A percentile compares a stretch with the other conserved stretches of the same genome.
Evolutionary conservation across 306 rosid species (phyloP).

Genomic region (Albizia julibrissin): DNA sequence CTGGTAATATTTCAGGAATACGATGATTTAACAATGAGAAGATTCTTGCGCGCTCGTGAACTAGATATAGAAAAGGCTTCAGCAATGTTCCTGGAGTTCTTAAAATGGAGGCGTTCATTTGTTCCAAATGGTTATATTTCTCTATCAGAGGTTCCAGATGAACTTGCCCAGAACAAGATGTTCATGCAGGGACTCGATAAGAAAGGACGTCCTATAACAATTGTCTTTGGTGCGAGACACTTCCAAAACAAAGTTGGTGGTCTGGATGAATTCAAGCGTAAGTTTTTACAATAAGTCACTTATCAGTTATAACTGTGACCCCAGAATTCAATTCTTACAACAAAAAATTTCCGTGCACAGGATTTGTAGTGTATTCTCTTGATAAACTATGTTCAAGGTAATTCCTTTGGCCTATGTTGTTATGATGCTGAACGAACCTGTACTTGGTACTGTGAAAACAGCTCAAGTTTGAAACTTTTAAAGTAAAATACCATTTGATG

Average conservation of each 20-base stretch:
- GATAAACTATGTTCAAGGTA: slow-evolving; percentile 67
- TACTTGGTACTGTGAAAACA: not conserved
- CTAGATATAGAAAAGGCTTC: slow-evolving; percentile 51
- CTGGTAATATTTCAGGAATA: slow-evolving; percentile 37
- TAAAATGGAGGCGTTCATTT: slow-evolving; percentile 60
- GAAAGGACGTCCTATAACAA: slow-evolving; percentile 52
- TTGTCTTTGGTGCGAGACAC: slow-evolving; percentile 52
- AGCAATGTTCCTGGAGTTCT: slow-evolving; percentile 51
- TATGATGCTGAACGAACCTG: not conserved
- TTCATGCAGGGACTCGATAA: slow-evolving; percentile 57
- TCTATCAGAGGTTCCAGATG: slow-evolving; percentile 45
- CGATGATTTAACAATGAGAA: slow-evolving; percentile 54
- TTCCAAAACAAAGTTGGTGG: slow-evolving; percentile 46
- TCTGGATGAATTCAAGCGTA: slow-evolving; percentile 57
- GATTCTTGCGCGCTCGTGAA: slow-evolving; percentile 60
- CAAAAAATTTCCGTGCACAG: slow-evolving; percentile 36
- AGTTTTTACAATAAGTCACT: not conserved
- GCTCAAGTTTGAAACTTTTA: not conserved
- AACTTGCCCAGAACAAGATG: slow-evolving; percentile 50
- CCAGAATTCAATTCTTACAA: slow-evolving; percentile 1
- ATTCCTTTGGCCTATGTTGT: not conserved
- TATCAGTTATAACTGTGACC: too few species aligned
- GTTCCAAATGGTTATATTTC: slow-evolving; percentile 53
- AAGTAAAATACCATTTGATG: slow-evolving; percentile 7
- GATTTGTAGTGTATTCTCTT: slow-evolving; percentile 51